Evolutionary conservation across 306 rosid species (phyloP), one percentile per base, ranked within the genome.

Genomic region (Alnus glutinosa): DNA sequence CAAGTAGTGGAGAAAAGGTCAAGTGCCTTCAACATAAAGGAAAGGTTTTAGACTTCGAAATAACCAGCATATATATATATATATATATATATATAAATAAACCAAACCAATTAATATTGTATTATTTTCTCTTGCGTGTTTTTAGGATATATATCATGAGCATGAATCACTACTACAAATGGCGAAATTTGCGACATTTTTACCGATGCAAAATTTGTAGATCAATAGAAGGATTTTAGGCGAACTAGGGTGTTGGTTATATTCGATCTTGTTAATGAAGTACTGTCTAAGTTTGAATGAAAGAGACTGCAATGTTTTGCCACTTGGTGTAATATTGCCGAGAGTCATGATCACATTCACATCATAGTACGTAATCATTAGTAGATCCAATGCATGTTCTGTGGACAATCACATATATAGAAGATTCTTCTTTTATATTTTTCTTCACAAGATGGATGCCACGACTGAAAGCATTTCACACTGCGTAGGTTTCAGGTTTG

Each of bases 1-100:
- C 11, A 67, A 18, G 49, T 49, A 18, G 49, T 49, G 46, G 55
- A 64, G 79, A 55, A 44, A 73, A 39, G 55, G 51, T 77, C 54
- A 30, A 15, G 61, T 71, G 16, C 48, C 28, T 15, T 36, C 28
- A 64, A 64, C 14, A 37, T 34, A 37, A 64, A 64, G 47, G 47
- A 63, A 63, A 19, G 46, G 4, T 64, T 36, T 36, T 16, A 36
- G n/a, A 36, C 5, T 28, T 59, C 4, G 1, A 23, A 52, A 14
- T 4, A 28, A 3, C 14, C 28, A 59, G 2, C 19, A 58, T 19
- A 9, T 3, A 57, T 7, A 57, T n/a, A 36, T 36, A 39, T 39
- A 39, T 39, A 39, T 19, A 9, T 3, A 57, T 7, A 57, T n/a
- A 36, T 36, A 39, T 39, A 39, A 3, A 39, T 39, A 34, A 34